phyloP scores from a whole-genome alignment of 176 grass and related monocot genomes.

The Tuctoria greenei region DNA sequence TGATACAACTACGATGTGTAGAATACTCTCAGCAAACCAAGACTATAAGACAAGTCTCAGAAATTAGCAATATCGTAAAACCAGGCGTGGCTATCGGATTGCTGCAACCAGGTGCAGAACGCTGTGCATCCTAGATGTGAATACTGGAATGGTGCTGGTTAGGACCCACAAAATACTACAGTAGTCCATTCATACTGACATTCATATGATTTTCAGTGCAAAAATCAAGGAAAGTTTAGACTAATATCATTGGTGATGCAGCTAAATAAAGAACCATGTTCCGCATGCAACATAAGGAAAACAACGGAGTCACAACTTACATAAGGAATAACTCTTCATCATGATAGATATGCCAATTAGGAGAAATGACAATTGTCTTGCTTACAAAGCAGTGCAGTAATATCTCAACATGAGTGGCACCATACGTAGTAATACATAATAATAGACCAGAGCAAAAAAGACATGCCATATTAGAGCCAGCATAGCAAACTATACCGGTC shows the following conservation, averaged over 20 bases:
- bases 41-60: background rate
- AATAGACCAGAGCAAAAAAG: background rate
- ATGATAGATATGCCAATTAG: background rate
- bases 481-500: background rate
- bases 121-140: background rate
- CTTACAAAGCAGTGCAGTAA: background rate
- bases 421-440: no score
- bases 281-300: no score
- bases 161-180: background rate
- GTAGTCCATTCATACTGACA: background rate
- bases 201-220: background rate
- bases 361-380: background rate
- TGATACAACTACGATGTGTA: background rate
- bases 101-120: background rate
- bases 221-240: background rate
- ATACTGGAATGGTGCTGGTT: background rate
- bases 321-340: background rate
- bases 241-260: background rate
- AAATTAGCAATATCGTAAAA: background rate
- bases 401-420: no score
- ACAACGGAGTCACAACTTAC: background rate
- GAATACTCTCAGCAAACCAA: background rate
- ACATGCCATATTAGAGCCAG: background rate
- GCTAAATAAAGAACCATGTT: background rate
- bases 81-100: background rate